A percentile compares a stretch with the other conserved stretches of the same genome.
Conservation (phyloP, 192 early-diverging fungal genomes). For the Coemansia sp. region DNA sequence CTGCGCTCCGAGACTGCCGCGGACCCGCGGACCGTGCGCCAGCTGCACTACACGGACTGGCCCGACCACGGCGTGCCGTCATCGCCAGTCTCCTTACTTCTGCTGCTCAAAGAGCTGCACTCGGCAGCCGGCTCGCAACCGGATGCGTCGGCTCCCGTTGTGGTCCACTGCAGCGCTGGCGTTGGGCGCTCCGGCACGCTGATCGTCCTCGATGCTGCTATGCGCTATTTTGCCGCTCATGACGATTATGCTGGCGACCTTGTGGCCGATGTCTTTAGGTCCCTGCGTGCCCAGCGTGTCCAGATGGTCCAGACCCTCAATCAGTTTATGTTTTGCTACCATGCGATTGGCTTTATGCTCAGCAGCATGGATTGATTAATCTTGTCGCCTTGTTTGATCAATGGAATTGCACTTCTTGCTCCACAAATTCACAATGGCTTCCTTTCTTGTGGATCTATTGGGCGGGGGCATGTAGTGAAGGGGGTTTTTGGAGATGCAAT, state of each 20-base stretch:
- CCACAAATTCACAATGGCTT: no score
- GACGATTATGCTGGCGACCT: slow-evolving; percentile 59
- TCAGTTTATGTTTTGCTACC: slow-evolving; percentile 82
- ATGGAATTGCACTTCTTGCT: no score
- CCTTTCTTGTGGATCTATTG: no score
- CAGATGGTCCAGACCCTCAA: slow-evolving; percentile 78
- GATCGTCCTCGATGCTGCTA: slow-evolving; percentile 45
- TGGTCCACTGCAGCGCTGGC: slow-evolving; percentile 57
- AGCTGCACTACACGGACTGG: slow-evolving; percentile 79
- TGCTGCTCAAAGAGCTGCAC: slow-evolving; percentile 33
- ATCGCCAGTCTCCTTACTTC: slow-evolving; percentile 55
- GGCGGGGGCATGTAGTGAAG: no score
- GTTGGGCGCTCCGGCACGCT: slow-evolving; percentile 53
- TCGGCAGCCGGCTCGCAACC: slow-evolving; percentile 5
- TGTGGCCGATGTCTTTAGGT: slow-evolving; percentile 59
- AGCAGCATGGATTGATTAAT: neutral
- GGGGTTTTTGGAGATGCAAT: no score
- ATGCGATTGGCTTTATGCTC: slow-evolving; percentile 53
- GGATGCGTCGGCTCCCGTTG: slow-evolving; percentile 18
- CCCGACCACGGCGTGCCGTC: slow-evolving; percentile 78
- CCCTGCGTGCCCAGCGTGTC: slow-evolving; percentile 73
- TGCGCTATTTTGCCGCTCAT: slow-evolving; percentile 19
- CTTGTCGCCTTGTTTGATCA: neutral
- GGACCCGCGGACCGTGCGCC: slow-evolving; percentile 53
- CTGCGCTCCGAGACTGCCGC: slow-evolving; percentile 18